Base-by-base conservation (phyloP, 2,329 filamentous ascomycete species). In the Periconia sp. region DNA sequence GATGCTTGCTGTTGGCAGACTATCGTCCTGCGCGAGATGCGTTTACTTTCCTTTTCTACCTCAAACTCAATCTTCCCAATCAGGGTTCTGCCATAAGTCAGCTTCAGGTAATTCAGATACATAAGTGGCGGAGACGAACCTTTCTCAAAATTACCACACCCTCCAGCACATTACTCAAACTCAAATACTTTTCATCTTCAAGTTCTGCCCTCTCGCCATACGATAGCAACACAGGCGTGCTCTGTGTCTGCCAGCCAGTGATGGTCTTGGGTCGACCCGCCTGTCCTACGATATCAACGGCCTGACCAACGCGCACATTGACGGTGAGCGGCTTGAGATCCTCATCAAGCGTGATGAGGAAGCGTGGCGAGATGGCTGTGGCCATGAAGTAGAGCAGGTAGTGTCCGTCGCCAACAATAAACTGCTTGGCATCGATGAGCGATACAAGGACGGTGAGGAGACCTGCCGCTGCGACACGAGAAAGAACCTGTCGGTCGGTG, bases 211-310 rank as follows among this genome's bases (percentile, higher is more conserved):
- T 82, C 78, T 99, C 94, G 21, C 95, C 94, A 65, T 96, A 87
- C n/a, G 89, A 87, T 60, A 99, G 77, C 46, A 99, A 78, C 33
- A 99, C 94, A 1, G 94, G 94, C n/a, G 94, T 99, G 76, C 89
- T 96, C 78, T 99, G 94, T 55, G 94, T 99, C 75, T 99, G 94
- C 94, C 94, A 99, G 39, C 94, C 94, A 8, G 94, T 99, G 63
- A 99, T 99, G 2, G 94, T 99, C 86, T 99, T 97, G 57, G 94
- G 94, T 51, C 92, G 84, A 68, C 94, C 94, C 10, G 95, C 94
- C 72, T 97, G 94, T 37, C 94, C 95, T 28, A 99, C 94, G 29
- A 99, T 92, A 68, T 99, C 94, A 15, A 99, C 95, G 12, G 95
- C 94, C 75, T 99, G 95, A 71, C 94, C 94, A 31, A 99, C 92